Percentiles rank a stretch among this genome's conserved stretches.
Conservation (phyloP, 345 rosid genomes). For the Limnanthes douglasii region DNA sequence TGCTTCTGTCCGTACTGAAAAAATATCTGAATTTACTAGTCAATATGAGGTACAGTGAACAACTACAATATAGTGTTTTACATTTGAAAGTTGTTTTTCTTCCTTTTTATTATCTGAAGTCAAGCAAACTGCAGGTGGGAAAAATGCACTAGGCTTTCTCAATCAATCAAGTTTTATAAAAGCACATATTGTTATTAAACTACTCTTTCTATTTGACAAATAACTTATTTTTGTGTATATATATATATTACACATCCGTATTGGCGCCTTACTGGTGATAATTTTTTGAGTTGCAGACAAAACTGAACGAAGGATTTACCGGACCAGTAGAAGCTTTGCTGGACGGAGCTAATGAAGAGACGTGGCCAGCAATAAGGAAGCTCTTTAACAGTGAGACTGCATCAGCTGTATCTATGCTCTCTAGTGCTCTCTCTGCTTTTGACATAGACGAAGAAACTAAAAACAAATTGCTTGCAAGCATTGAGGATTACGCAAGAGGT, state of each 20-base stretch:
- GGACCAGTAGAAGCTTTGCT: constrained; percentile 84
- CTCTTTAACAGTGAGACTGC: constrained; percentile 51
- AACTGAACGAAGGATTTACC: constrained; percentile 47
- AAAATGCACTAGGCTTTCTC: too few species aligned
- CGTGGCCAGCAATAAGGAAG: constrained; percentile 72
- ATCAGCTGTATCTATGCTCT: constrained; percentile 49
- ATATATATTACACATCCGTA: too few species aligned
- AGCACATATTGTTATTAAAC: too few species aligned
- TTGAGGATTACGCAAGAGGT: constrained; percentile 47
- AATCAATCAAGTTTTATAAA: too few species aligned
- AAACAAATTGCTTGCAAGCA: constrained; percentile 35
- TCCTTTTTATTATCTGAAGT: background rate
- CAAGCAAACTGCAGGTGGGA: too few species aligned
- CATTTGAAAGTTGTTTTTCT: background rate
- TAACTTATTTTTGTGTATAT: too few species aligned
- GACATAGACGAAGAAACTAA: constrained; percentile 48
- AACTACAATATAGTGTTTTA: background rate
- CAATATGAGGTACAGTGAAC: constrained; percentile 42
- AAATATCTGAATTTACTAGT: constrained; percentile 63
- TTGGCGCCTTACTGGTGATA: too few species aligned
- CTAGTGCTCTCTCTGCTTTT: constrained; percentile 53
- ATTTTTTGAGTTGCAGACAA: constrained; percentile 38
- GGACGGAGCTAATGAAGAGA: constrained; percentile 59
- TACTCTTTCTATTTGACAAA: too few species aligned
- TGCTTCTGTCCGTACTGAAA: constrained; percentile 56